Evolutionary conservation across 164 flowering plant species (phyloP), one percentile per base, ranked within the genome.

Genomic region (Dillenia suffruticosa): DNA sequence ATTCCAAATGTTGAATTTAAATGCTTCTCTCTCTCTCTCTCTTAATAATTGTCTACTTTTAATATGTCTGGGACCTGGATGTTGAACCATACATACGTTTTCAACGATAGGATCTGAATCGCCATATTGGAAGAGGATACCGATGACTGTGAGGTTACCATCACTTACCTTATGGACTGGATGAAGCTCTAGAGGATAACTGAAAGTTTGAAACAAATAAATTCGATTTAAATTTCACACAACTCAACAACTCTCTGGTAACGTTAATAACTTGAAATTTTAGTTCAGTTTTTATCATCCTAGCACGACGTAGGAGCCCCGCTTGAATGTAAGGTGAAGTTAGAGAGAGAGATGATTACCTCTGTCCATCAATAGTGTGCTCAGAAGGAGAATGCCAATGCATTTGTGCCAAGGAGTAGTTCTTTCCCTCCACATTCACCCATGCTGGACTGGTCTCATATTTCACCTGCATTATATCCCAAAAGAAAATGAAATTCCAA

Each of bases 381-480:
- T 88, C 95, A 2, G 91, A 78, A 53, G 91, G 95, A 58, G 79
- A 51, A 66, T 88, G 95, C 87, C 86, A 86, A 65, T 86, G 90
- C 75, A 84, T 59, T 55, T 80, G 84, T 63, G 63, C 65, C 65
- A 84, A 63, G 16, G 56, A 62, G 56, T 74, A 82, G 45, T 58
- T 73, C 73, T 75, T 84, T 3, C 80, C 82, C 62, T 77, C 68
- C 13, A 81, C 12, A 3, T 8, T 49, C 51, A 82, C 32, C 2
- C 0, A 57, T 65, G 89, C 89, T 9, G 50, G 64, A 15, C 66
- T 32, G 13, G n/a, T 58, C 8, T 65, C 77, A 58, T 32, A 82
- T 1, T 4, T 44, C 51, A 84, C 13, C 89, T 82, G 70, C 67
- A 56, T n/a, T 15, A n/a, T 12, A 44, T 16, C 11, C 7, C 6